Percentiles rank a stretch among this genome's conserved stretches.
These are phyloP conservation scores for Geranium brycei DNA, from an alignment of 345 rosid genomes.

Conservation along the genomic window DNA sequence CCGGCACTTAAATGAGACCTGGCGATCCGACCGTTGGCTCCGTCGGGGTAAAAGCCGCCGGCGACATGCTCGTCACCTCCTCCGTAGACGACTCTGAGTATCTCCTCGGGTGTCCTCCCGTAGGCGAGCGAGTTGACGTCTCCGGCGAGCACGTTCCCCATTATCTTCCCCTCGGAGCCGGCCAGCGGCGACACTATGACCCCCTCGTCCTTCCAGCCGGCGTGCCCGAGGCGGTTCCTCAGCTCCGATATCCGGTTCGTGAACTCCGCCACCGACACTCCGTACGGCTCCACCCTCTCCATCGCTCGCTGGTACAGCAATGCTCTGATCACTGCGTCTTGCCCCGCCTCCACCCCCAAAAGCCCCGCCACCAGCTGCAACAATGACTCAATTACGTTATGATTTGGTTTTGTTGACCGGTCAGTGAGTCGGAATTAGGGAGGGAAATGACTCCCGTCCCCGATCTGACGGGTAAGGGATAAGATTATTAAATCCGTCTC, in stretches of 20 bases:
- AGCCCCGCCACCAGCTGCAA: constrained; percentile 18
- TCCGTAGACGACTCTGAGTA: constrained; percentile 29
- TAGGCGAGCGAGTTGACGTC: constrained; percentile 26
- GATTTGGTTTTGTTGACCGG: too few species aligned
- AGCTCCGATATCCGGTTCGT: constrained; percentile 28
- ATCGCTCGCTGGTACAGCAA: constrained; percentile 10
- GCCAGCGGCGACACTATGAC: constrained; percentile 23
- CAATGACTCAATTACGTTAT: too few species aligned
- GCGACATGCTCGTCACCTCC: constrained; percentile 32
- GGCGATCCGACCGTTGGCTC: constrained; percentile 29
- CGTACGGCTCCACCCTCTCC: constrained; percentile 28
- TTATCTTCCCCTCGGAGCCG: constrained; percentile 29
- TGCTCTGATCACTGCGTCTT: constrained; percentile 19
- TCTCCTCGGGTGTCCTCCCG: constrained; percentile 31
- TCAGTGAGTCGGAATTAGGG: too few species aligned
- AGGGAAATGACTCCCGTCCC: too few species aligned
- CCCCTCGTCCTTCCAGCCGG: constrained; percentile 45
- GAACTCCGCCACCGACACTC: constrained; percentile 32
- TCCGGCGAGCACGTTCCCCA: constrained; percentile 17
- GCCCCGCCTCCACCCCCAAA: constrained; percentile 18
- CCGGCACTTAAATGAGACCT: not conserved
- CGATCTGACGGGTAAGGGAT: too few species aligned
- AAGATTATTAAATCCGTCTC: too few species aligned
- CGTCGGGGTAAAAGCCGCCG: constrained; percentile 39
- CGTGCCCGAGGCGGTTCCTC: constrained; percentile 31